These are phyloP conservation scores for Leucogyrophana mollusca DNA, from an alignment of 768 basidiomycete genomes.

Conservation along the genomic window DNA sequence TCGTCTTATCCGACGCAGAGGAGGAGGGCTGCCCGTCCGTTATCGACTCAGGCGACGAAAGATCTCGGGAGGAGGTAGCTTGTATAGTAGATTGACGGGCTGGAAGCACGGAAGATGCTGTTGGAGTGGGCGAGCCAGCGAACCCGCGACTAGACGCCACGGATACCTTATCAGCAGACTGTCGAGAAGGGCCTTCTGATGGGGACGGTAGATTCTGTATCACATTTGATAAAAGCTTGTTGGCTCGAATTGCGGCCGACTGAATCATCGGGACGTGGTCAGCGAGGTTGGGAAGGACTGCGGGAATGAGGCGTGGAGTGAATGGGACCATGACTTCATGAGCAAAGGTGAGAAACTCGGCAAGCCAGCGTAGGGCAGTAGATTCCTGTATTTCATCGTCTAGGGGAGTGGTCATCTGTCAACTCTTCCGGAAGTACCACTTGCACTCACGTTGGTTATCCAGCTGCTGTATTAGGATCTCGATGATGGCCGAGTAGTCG, in stretches of 20 bases:
- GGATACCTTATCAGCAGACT: conserved; percentile 28
- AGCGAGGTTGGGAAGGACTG: conserved; percentile 92
- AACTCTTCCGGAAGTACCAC: neutral
- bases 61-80: conserved; percentile 43
- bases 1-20: conserved; percentile 34
- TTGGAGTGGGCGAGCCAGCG: conserved; percentile 58
- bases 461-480: conserved; percentile 87
- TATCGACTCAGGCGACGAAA: conserved; percentile 44
- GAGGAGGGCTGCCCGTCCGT: conserved; percentile 29
- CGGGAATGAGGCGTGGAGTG: conserved; percentile 88
- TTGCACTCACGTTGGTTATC: conserved; percentile 71
- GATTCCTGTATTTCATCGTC: conserved; percentile 96
- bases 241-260: conserved; percentile 80
- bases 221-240: conserved; percentile 79
- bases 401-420: conserved; percentile 1
- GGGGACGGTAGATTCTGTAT: conserved; percentile 85
- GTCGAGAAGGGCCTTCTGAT: conserved; percentile 39
- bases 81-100: conserved; percentile 53
- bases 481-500: conserved; percentile 89
- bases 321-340: conserved; percentile 94
- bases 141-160: conserved; percentile 32
- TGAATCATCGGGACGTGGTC: conserved; percentile 90
- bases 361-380: conserved; percentile 90
- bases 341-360: conserved; percentile 84
- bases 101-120: conserved; percentile 35